Evolutionary conservation across 2,329 filamentous ascomycete species (phyloP), one percentile per base, ranked within the genome.

Genomic region (Stachybotrys echinatus): DNA sequence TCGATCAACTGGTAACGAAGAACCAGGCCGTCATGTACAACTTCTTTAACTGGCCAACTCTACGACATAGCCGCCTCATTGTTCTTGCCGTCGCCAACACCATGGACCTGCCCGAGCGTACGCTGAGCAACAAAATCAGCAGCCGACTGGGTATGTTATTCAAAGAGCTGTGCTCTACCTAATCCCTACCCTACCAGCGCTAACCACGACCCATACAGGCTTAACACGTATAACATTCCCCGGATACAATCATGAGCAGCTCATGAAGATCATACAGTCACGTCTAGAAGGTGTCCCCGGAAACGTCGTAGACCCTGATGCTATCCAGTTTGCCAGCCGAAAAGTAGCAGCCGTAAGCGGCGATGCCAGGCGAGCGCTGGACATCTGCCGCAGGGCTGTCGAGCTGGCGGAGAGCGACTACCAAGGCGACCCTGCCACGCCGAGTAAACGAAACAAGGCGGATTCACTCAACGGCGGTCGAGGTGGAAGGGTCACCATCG

Each of bases 21-120:
- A 97, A 96, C 62, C 95, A 99, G 67, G 92, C 89, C n/a, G 94
- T 99, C 70, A 99, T 99, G 94, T 99, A 99, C 74, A 99, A 99
- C 69, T 99, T 99, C 69, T 99, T 99, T 80, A 99, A 99, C 64
- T 99, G 94, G 94, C 94, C 94, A 4, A 88, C 89, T 12, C 76
- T 97, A 48, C 83, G 89, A 46, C 92, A 99, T 68, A 96, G 90
- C 48, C 84, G 92, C 45, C 77, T 99, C 42, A 96, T 99, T 66
- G 95, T 99, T 6, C 82, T 99, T 6, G 95, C 95, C 12, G 94
- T 99, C 18, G 95, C 94, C 48, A 99, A 99, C 68, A 99, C 94
- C 21, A 99, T 99, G 94, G 94, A 99, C 71, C 73, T 99, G 51
- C 94, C 94, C 0, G 94, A 99, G 69, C 80, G 94, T 64, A 99